phyloP scores from a whole-genome alignment of 768 basidiomycete genomes.

The Botryobasidium botryosum region DNA sequence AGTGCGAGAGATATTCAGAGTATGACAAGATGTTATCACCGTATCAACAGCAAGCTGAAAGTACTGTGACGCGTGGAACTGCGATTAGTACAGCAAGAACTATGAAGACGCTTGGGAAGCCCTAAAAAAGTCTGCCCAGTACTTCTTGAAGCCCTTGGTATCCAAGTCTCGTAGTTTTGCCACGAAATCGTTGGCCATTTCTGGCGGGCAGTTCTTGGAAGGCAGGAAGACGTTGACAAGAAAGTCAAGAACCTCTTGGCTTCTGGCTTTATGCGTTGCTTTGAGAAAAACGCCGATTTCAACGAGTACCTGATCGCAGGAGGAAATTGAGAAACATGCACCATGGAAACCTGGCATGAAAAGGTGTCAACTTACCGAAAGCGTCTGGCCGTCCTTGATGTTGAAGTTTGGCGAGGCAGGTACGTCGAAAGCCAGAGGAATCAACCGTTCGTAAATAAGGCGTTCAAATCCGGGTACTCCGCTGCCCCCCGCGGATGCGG shows the following conservation, averaged over 20 bases:
- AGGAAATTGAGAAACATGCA: not conserved
- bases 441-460: constrained; percentile 73
- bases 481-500: constrained; percentile 16
- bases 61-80: too few relatives aligned
- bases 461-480: constrained; percentile 69
- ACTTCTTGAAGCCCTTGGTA: constrained; percentile 63
- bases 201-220: constrained; percentile 70
- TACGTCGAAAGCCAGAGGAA: constrained; percentile 70
- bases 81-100: too few relatives aligned
- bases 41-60: too few relatives aligned
- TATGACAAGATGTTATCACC: too few relatives aligned
- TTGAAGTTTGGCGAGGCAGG: constrained; percentile 69
- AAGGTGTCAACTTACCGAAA: constrained; percentile 38
- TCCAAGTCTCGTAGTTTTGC: constrained; percentile 60
- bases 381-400: constrained; percentile 72
- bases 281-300: constrained; percentile 83
- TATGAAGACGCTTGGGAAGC: too few relatives aligned
- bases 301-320: constrained; percentile 47
- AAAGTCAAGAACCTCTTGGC: constrained; percentile 68
- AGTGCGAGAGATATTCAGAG: too few relatives aligned
- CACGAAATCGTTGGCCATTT: constrained; percentile 60
- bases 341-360: not conserved
- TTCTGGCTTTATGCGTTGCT: constrained; percentile 55
- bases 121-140: constrained; percentile 63
- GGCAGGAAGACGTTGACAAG: constrained; percentile 70